Percentiles rank a stretch among this genome's conserved stretches.
Evolutionary conservation across 1,284 basidiomycete species (phyloP).

Genomic region (Malassezia vespertilionis): DNA sequence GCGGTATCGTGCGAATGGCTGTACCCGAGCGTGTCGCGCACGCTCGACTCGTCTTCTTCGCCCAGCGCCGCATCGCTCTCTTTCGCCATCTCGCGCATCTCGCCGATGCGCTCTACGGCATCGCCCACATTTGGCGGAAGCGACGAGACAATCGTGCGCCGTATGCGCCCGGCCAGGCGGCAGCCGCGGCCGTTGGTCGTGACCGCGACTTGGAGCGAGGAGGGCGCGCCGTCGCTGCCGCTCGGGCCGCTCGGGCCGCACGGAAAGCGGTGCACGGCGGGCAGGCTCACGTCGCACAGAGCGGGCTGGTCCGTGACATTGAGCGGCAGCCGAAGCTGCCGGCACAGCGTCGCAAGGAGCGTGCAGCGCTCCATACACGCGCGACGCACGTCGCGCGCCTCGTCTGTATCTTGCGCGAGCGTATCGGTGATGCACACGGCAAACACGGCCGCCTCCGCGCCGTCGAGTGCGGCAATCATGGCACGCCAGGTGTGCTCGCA

Average conservation of each 20-base stretch:
- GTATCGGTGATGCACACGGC: slow-evolving; percentile 45
- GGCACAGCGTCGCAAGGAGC: slow-evolving; percentile 28
- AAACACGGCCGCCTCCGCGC: slow-evolving; percentile 21
- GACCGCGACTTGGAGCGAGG: slow-evolving; percentile 70
- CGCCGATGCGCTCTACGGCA: slow-evolving; percentile 67
- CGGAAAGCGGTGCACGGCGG: slow-evolving; percentile 71
- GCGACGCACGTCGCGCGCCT: slow-evolving; percentile 1
- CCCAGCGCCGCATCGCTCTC: slow-evolving; percentile 18
- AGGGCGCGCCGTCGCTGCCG: slow-evolving; percentile 3
- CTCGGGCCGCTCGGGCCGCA: slow-evolving; percentile 21
- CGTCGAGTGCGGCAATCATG: slow-evolving; percentile 9
- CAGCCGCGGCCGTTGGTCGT: slow-evolving; percentile 89
- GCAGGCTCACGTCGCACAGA: slow-evolving; percentile 81
- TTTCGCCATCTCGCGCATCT: slow-evolving; percentile 60
- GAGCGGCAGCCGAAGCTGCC: slow-evolving; percentile 57
- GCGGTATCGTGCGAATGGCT: slow-evolving; percentile 18
- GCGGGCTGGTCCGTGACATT: slow-evolving; percentile 77
- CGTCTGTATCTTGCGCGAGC: slow-evolving; percentile 26
- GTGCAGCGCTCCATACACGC: slow-evolving; percentile 6
- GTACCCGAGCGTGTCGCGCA: slow-evolving; percentile 5
- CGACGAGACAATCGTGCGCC: slow-evolving; percentile 67
- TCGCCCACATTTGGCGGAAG: slow-evolving; percentile 65
- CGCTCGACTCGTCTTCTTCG: slow-evolving; percentile 8
- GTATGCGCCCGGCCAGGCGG: slow-evolving; percentile 66
- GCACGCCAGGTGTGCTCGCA: background rate